phyloP scores from a whole-genome alignment of 345 rosid genomes.

The Acer saccharum region DNA sequence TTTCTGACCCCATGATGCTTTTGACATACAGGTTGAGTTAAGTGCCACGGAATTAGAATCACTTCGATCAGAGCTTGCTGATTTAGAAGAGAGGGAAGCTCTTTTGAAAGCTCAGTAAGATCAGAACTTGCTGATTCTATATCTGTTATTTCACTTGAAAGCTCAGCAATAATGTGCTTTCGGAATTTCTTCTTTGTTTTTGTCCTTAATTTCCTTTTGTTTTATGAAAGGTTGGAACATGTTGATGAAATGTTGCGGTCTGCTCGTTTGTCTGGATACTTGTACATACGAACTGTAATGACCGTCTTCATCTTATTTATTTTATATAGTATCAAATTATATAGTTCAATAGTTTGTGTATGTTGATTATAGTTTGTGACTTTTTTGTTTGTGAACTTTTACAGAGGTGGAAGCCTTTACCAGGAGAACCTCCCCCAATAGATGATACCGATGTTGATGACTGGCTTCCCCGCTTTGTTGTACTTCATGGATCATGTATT shows the following conservation, averaged over 20 bases:
- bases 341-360: constrained; percentile 16
- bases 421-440: constrained; percentile 90
- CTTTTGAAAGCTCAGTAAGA: constrained; percentile 89
- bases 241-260: constrained; percentile 89
- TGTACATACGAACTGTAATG: constrained; percentile 76
- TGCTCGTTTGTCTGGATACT: constrained; percentile 85
- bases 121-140: constrained; percentile 18
- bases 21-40: constrained; percentile 61
- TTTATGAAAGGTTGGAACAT: constrained; percentile 72
- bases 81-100: constrained; percentile 88
- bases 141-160: background rate
- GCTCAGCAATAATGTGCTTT: background rate
- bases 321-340: constrained; percentile 15
- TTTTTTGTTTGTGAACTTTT: constrained; percentile 4
- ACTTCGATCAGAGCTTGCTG: constrained; percentile 76
- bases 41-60: constrained; percentile 75
- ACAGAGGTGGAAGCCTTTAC: constrained; percentile 95
- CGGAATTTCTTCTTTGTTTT: background rate
- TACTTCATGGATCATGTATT: constrained; percentile 87
- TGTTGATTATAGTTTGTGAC: constrained; percentile 1
- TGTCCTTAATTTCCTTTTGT: constrained; percentile 2
- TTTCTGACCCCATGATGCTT: constrained; percentile 18
- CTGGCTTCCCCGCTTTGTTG: constrained; percentile 96
- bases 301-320: constrained; percentile 7
- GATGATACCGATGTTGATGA: constrained; percentile 95